A percentile compares a stretch with the other conserved stretches of the same genome.
Conservation (phyloP, 495 filamentous ascomycete genomes). For the Aspergillus sparsus region DNA sequence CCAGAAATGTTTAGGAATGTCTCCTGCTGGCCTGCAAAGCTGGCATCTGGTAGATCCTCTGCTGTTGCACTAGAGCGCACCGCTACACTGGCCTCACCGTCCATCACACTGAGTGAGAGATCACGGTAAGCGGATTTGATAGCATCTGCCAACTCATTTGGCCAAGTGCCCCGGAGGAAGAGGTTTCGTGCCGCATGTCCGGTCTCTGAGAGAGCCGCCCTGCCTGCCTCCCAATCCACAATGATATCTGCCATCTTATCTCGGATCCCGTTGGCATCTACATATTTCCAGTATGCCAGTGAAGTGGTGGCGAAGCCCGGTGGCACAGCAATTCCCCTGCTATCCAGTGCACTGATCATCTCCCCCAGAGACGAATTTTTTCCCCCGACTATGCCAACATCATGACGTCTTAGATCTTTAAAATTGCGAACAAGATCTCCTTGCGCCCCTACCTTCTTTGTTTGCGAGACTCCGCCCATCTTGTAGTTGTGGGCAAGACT, state of each 20-base stretch:
- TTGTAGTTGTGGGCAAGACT: not conserved
- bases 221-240: constrained; percentile 14
- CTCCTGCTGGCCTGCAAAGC: constrained; percentile 42
- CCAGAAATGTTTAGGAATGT: constrained; percentile 32
- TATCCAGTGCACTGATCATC: constrained; percentile 31
- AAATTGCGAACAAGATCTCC: not conserved
- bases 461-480: not conserved
- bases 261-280: constrained; percentile 32
- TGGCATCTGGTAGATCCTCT: constrained; percentile 40
- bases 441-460: not conserved
- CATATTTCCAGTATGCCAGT: constrained; percentile 33
- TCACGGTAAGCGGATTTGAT: constrained; percentile 15
- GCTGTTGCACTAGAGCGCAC: constrained; percentile 42
- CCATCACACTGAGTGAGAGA: constrained; percentile 10
- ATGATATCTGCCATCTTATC: constrained; percentile 26
- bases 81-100: constrained; percentile 35
- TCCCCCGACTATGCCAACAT: constrained; percentile 28
- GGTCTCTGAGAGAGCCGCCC: constrained; percentile 14
- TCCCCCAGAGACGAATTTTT: constrained; percentile 42
- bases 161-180: constrained; percentile 27
- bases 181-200: constrained; percentile 25
- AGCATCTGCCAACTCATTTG: not conserved
- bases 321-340: constrained; percentile 33
- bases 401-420: not conserved
- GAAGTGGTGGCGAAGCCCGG: constrained; percentile 38